Base-by-base conservation (phyloP, 2,329 filamentous ascomycete genomes). In the Penicillium brasilianum region DNA sequence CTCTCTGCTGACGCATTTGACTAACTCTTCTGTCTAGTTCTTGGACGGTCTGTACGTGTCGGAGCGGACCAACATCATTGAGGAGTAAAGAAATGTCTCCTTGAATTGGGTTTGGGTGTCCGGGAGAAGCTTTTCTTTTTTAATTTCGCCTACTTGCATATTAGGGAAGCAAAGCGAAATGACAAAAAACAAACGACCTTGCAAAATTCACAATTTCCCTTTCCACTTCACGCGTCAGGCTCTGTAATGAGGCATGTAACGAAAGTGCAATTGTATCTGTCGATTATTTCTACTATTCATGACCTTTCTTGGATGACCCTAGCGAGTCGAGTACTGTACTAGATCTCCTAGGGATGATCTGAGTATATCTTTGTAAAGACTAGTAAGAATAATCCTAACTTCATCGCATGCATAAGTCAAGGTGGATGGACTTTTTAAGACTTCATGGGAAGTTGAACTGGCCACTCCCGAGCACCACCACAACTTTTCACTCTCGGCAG, bases 1-100 rank as follows among this genome's bases (percentile, higher is more conserved):
- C 22, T 13, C 18, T 48, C 10, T 9, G 3, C 25, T 9, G 8
- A 34, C 3, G 32, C 18, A 14, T 2, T 28, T 22, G 48, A 49
- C 63, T 69, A 55, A 69, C 50, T 39, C 25, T 30, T 25, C 22
- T 28, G 1, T 46, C 8, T 52, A 96, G 92, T 99, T 99, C 91
- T 89, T 99, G 88, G 96, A 99, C 86, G 95, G 95, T 89, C 88
- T 99, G 83, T 99, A 99, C 87, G 95, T 99, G 78, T 97, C 93
- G 80, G 95, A 99, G 91, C 91, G 92, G 87, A 90, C 91, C 83
- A 97, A 98, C 90, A 89, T 99, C 77, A 85, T 87, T 73, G 90
- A 92, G 70, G 78, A 81, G 59, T 82, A 78, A 73, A 77, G 67
- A 70, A 70, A 68, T 73, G 67, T 68, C 39, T 65, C 66, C 69